phyloP scores from a whole-genome alignment of 1,284 basidiomycete genomes.

The Moesziomyces antarcticus region DNA sequence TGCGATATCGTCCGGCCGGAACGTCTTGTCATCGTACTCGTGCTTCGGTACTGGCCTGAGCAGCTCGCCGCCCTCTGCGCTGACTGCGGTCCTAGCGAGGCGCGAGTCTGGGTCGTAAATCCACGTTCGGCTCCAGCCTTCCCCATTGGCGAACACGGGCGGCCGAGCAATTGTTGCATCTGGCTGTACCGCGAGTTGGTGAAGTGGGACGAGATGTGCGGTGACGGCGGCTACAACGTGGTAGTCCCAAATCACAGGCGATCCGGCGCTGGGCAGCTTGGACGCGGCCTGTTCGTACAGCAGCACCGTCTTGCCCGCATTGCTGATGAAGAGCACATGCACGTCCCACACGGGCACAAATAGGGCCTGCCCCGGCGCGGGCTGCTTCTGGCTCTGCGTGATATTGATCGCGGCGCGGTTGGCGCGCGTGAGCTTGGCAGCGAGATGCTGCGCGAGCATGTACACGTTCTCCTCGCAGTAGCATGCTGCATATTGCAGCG shows the following conservation, averaged over 20 bases:
- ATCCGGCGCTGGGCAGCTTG: conserved; percentile 15
- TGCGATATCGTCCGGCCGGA: neutral
- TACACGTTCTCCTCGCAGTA: conserved; percentile 62
- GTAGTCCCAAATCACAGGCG: conserved; percentile 58
- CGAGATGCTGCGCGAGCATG: conserved; percentile 21
- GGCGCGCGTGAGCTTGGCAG: neutral
- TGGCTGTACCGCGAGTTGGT: neutral
- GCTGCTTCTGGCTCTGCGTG: conserved; percentile 1
- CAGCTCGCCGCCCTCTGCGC: neutral
- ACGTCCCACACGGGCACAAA: conserved; percentile 39
- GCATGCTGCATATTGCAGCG: conserved; percentile 28
- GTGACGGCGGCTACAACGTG: conserved; percentile 48
- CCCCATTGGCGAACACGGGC: neutral
- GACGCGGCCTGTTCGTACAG: conserved; percentile 49
- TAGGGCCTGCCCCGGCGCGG: neutral
- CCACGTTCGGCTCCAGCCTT: conserved; percentile 23
- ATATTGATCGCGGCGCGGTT: conserved; percentile 14
- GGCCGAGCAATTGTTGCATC: neutral
- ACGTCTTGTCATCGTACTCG: conserved; percentile 24
- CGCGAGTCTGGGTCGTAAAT: conserved; percentile 51
- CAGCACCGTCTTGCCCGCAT: conserved; percentile 25
- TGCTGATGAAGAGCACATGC: conserved; percentile 48
- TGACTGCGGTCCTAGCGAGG: conserved; percentile 4
- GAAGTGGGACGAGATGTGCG: conserved; percentile 11
- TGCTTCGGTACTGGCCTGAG: conserved; percentile 11